A percentile compares a stretch with the other conserved stretches of the same genome.
Evolutionary conservation across 768 basidiomycete species (phyloP).

Genomic region (Trametes maxima): DNA sequence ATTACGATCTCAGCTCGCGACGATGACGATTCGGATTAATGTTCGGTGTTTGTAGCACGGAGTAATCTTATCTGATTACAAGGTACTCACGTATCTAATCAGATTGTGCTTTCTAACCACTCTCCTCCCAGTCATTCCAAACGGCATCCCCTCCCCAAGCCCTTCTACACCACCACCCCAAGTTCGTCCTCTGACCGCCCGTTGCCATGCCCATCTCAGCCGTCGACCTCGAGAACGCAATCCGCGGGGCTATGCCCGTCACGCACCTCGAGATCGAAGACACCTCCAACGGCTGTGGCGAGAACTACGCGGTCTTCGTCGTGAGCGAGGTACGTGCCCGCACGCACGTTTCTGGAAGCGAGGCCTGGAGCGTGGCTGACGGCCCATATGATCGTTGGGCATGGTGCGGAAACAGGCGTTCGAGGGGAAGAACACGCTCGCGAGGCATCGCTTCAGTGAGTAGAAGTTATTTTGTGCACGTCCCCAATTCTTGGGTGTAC

Average conservation of each 20-base stretch:
- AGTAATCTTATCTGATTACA: conserved; percentile 16
- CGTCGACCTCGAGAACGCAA: conserved; percentile 58
- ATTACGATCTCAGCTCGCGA: background rate
- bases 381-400: background rate
- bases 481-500: background rate
- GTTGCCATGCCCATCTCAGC: conserved; percentile 61
- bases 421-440: conserved; percentile 80
- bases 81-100: conserved; percentile 28
- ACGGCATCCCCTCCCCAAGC: background rate
- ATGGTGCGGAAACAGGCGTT: conserved; percentile 51
- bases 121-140: conserved; percentile 8
- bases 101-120: conserved; percentile 28
- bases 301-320: conserved; percentile 72
- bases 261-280: conserved; percentile 74
- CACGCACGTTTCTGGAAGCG: background rate
- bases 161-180: background rate
- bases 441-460: conserved; percentile 70
- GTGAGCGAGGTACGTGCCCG: conserved; percentile 66
- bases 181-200: background rate
- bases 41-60: background rate
- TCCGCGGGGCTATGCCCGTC: conserved; percentile 65
- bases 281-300: conserved; percentile 79
- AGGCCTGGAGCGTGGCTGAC: background rate
- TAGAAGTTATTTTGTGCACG: background rate
- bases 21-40: background rate